A percentile compares a stretch with the other conserved stretches of the same genome.
phyloP scores from a whole-genome alignment of 495 filamentous ascomycete genomes.

The Penicillium angulare region DNA sequence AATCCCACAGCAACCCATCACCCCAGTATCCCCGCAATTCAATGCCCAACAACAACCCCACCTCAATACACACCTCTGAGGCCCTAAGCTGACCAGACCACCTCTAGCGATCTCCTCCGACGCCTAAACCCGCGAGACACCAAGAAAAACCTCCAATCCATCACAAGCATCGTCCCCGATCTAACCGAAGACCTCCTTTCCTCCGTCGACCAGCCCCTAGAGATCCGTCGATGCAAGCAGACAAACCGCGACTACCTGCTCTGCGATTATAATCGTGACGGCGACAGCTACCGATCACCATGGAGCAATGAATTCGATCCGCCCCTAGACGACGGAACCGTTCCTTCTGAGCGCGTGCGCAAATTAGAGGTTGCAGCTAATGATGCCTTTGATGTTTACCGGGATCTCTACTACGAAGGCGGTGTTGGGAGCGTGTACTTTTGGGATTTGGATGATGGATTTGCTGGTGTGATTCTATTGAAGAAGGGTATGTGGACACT shows the following conservation, averaged over 20 bases:
- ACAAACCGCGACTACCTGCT: constrained; percentile 94
- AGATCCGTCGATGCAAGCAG: constrained; percentile 78
- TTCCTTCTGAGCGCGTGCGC: constrained; percentile 81
- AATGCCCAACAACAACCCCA: constrained; percentile 29
- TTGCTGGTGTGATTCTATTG: constrained; percentile 90
- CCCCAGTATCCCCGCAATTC: not conserved
- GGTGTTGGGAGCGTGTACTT: constrained; percentile 95
- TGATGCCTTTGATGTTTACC: constrained; percentile 95
- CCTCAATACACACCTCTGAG: constrained; percentile 17
- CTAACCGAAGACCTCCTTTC: constrained; percentile 97
- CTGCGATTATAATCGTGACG: constrained; percentile 99
- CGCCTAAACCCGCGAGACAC: constrained; percentile 94
- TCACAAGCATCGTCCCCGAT: constrained; percentile 83
- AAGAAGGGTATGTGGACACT: constrained; percentile 72
- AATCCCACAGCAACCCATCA: not conserved
- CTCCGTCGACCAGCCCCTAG: constrained; percentile 93
- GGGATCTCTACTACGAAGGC: constrained; percentile 97
- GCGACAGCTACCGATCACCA: constrained; percentile 92
- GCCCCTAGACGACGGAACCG: constrained; percentile 70
- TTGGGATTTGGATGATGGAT: constrained; percentile 98
- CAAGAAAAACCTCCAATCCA: constrained; percentile 73
- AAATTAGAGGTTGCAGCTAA: constrained; percentile 93
- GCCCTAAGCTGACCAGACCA: constrained; percentile 24
- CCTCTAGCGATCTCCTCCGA: constrained; percentile 88
- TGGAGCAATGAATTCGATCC: constrained; percentile 99